phyloP scores from a whole-genome alignment of 192 early-diverging fungal species.

The Borealophlyctis nickersoniae region DNA sequence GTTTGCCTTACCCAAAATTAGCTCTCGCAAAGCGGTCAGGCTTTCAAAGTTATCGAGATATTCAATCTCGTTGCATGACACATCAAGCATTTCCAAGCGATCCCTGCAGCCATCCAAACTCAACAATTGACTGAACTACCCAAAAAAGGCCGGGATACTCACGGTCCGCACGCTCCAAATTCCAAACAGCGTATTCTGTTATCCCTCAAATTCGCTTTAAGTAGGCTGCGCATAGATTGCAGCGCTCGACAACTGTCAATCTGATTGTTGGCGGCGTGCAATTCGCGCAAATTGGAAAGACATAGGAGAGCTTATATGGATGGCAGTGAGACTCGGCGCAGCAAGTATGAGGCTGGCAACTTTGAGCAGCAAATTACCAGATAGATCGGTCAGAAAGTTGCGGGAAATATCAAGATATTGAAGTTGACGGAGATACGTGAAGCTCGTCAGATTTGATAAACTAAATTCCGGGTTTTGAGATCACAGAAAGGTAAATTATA shows the following conservation, averaged over 20 bases:
- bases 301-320: slow-evolving; percentile 1
- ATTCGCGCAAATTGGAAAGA: slow-evolving; percentile 20
- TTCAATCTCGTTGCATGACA: slow-evolving; percentile 20
- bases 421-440: no score
- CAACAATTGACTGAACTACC: no score
- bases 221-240: slow-evolving; percentile 4
- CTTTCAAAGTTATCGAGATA: slow-evolving; percentile 10
- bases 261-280: slow-evolving; percentile 20
- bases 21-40: slow-evolving; percentile 12
- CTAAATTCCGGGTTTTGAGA: no score
- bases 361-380: slow-evolving; percentile 2
- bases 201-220: slow-evolving; percentile 10
- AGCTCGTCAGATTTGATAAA: no score
- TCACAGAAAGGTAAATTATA: no score
- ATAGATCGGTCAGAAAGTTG: slow-evolving; percentile 18
- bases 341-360: neutral
- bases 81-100: slow-evolving; percentile 20
- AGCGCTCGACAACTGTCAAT: slow-evolving; percentile 5
- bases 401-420: slow-evolving; percentile 24
- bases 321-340: slow-evolving; percentile 7
- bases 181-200: slow-evolving; percentile 18
- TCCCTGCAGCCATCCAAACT: no score
- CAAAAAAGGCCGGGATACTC: no score
- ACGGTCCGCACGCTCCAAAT: neutral
- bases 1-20: slow-evolving; percentile 16